Base-by-base conservation (phyloP, 2,329 filamentous ascomycete species). In the Scedosporium boydii region DNA sequence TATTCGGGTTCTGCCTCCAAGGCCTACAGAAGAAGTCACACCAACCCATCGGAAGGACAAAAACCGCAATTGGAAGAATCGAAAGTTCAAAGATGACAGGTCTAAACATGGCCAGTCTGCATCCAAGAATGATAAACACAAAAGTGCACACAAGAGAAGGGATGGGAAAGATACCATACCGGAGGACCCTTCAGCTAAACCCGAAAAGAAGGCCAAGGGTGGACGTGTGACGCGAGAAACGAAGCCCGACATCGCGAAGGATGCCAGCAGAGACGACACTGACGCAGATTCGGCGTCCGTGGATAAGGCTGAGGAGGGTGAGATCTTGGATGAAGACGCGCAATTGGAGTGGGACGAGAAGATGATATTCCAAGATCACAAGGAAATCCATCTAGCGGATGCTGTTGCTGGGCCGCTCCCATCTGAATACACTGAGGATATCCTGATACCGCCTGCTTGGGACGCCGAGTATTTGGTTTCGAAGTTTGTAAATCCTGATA, bases 371-470 rank as follows among this genome's bases (percentile, higher is more conserved):
- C 68, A 71, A 9, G 75, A 77, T 48, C 65, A 69, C 41, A 64
- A 68, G 7, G 63, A 70, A 4, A 65, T 65, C 10, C 74, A 75
- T 62, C 71, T 72, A 6, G 75, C 76, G n/a, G 78, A 81, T 44
- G 75, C 77, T n/a, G 75, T 80, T 61, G 77, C 76, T 12, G 79
- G 75, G 63, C 78, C 79, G 21, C 69, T 82, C 1, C 73, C 77
- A 3, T 65, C 68, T 16, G 69, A 71, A 18, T 81, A 78, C 63
- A 76, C 72, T 46, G 77, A 80, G 21, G 74, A 77, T 16, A 74
- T 79, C 6, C 76, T 80, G 38, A 75, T 80, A 46, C 77, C 79
- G 27, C 75, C 75, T 18, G 72, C 76, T 4, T 77, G 75, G 67
- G 73, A 78, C 65, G 74, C 77, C 12, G 72, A 72, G 21, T 75